These are phyloP conservation scores for Acacia melanoxylon DNA, from an alignment of 306 rosid genomes.

Conservation along the genomic window DNA sequence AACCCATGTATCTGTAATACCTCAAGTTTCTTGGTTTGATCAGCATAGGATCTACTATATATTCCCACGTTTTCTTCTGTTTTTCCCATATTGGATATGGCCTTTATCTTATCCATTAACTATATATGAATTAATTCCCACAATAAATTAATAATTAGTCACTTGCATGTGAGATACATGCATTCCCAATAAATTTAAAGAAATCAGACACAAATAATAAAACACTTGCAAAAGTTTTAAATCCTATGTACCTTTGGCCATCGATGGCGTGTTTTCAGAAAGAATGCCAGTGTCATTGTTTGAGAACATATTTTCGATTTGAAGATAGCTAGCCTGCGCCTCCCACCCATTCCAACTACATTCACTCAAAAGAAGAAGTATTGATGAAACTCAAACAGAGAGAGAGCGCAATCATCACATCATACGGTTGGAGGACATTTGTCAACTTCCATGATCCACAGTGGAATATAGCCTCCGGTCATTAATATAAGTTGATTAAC, in stretches of 20 bases:
- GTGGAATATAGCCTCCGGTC: too few species aligned
- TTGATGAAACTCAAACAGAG: too few species aligned
- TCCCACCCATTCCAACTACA: conserved; percentile 44
- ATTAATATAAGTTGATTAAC: too few species aligned
- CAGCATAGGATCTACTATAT: conserved; percentile 45
- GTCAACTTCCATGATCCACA: neutral
- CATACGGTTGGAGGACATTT: neutral
- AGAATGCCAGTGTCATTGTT: conserved; percentile 76
- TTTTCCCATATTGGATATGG: conserved; percentile 15
- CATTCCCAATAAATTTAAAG: too few species aligned
- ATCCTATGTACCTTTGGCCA: conserved; percentile 37
- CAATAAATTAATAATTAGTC: neutral
- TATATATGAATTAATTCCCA: neutral
- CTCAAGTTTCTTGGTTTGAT: conserved; percentile 27
- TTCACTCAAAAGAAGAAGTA: neutral
- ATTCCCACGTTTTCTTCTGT: conserved; percentile 35
- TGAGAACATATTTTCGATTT: conserved; percentile 48
- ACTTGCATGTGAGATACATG: neutral
- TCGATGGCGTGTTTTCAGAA: conserved; percentile 73
- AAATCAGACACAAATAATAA: too few species aligned
- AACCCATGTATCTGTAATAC: conserved; percentile 71
- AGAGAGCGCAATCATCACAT: neutral
- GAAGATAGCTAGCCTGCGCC: conserved; percentile 51
- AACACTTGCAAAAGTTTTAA: too few species aligned
- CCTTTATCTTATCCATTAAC: conserved; percentile 40